phyloP scores from a whole-genome alignment of 2,329 filamentous ascomycete species.

The Blumeria graminis region DNA sequence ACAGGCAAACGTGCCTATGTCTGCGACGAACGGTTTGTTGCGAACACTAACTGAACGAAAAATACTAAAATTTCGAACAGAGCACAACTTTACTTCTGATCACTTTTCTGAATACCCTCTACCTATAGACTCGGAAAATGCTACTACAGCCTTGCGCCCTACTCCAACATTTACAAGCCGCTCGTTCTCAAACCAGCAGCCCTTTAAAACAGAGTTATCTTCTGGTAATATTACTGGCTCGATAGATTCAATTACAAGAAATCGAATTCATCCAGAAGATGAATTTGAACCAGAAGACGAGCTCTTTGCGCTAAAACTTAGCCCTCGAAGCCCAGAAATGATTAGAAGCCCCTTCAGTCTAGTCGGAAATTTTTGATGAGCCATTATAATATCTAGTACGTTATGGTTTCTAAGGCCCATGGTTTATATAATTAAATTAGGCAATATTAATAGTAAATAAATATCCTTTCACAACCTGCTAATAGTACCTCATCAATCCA shows the following conservation, averaged over 20 bases:
- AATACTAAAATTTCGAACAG: background rate
- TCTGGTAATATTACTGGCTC: slow-evolving; percentile 10
- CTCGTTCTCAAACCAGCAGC: slow-evolving; percentile 9
- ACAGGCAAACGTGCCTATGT: slow-evolving; percentile 47
- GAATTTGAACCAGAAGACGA: slow-evolving; percentile 44
- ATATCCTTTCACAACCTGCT: no score
- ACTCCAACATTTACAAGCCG: slow-evolving; percentile 23
- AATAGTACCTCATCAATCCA: no score
- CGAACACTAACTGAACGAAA: slow-evolving; percentile 14
- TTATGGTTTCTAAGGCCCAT: no score
- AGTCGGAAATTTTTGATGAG: no score
- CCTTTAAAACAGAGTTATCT: slow-evolving; percentile 5
- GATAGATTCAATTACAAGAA: slow-evolving; percentile 17
- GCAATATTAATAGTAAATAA: no score
- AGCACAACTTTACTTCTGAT: background rate
- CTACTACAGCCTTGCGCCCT: slow-evolving; percentile 37
- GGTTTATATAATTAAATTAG: no score
- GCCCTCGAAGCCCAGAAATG: slow-evolving; percentile 68
- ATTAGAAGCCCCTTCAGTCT: slow-evolving; percentile 54
- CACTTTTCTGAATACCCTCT: slow-evolving; percentile 17
- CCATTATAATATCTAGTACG: no score
- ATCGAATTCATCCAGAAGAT: slow-evolving; percentile 15
- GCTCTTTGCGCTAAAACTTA: slow-evolving; percentile 69
- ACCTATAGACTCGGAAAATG: slow-evolving; percentile 36
- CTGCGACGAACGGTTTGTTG: slow-evolving; percentile 26